Evolutionary conservation across 2,329 filamentous ascomycete species (phyloP), one percentile per base, ranked within the genome.

Genomic region (Metarhizium rileyi): DNA sequence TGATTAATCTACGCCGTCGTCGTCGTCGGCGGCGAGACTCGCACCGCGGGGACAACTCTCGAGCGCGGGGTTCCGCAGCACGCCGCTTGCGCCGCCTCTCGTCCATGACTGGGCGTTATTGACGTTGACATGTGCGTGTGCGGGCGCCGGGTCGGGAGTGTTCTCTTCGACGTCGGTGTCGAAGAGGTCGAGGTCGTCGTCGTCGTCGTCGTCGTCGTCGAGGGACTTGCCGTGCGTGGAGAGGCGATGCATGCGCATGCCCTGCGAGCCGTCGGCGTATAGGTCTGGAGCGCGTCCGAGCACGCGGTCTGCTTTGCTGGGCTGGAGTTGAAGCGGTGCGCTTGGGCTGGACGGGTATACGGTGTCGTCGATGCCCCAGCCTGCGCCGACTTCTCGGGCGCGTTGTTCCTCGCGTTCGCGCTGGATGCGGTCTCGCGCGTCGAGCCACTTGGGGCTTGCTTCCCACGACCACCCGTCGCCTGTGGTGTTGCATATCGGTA

Each of bases 381-480:
- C 84, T 14, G 84, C 83, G 26, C 73, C 77, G 18, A 77, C 69
- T 64, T 89, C 85, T 49, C 84, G 71, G 52, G 75, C 71, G 45
- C 76, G 73, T 61, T 87, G 84, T 46, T 77, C 71, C 48, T 78
- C 72, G 43, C 81, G 70, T 52, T 84, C 79, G 9, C 61, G 57
- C 4, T 71, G 69, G n/a, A 90, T 73, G 20, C 71, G 71, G 5
- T 89, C 83, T 41, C 83, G 75, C 4, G 84, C 86, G 33, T 83
- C 81, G 3, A 87, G 55, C 86, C 93, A 98, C 56, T 80, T 81
- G 1, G 80, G 76, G 61, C 83, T 94, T 1, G 90, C 79, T 60
- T 96, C 90, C 93, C 93, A 98, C 42, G 75, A 77, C 91, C 91
- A 98, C 22, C 93, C 93, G 64, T 98, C 88, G 30, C 91, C 91